These are phyloP conservation scores for Stentor coeruleus DNA, from an alignment of 73 alveolate species.

Conservation along the genomic window DNA sequence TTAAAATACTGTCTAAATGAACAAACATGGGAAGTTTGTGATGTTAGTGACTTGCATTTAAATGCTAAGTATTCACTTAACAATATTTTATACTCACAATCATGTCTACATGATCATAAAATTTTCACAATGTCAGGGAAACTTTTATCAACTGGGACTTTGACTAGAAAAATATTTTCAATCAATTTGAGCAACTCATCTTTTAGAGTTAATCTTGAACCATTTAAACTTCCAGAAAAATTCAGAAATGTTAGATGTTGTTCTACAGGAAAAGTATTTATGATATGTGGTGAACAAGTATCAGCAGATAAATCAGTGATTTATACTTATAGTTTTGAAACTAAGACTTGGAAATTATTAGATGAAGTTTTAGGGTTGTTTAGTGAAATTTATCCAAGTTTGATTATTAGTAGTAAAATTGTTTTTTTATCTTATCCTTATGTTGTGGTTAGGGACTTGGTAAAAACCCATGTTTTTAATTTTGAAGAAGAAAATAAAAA, in stretches of 20 bases:
- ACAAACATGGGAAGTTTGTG: neutral
- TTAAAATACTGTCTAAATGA: neutral
- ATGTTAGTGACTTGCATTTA: neutral
- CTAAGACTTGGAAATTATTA: neutral
- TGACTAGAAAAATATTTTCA: neutral
- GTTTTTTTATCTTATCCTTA: neutral
- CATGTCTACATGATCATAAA: neutral
- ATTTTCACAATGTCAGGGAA: neutral
- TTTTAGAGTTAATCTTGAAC: neutral
- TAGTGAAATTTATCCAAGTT: neutral
- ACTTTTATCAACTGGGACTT: neutral
- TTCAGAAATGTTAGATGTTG: neutral
- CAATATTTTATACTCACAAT: neutral
- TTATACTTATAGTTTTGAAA: neutral
- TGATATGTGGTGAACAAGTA: neutral
- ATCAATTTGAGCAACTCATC: neutral
- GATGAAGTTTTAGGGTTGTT: neutral
- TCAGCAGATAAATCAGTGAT: neutral
- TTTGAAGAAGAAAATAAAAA: too few relatives aligned
- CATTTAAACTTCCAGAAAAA: neutral
- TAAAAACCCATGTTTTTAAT: neutral
- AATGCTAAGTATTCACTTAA: neutral
- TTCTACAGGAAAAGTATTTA: too few relatives aligned
- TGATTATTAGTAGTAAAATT: neutral
- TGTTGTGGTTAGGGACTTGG: neutral